Evolutionary conservation across 1,139 yeast species (phyloP), one percentile per base, ranked within the genome.

Genomic region (Yamadazyma spencermartinsiae): DNA sequence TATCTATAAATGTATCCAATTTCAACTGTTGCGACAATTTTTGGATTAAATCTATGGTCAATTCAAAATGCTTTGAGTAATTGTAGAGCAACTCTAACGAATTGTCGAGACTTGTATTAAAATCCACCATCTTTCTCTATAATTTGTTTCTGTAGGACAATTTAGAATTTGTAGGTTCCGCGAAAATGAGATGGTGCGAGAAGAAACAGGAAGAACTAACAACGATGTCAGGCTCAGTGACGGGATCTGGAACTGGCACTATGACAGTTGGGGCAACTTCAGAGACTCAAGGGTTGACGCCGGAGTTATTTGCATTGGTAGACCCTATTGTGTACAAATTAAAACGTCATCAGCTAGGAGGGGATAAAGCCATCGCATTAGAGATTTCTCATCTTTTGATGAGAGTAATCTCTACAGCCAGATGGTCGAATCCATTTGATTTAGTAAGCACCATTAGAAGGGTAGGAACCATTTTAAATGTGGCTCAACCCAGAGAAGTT

Each of bases 331-430:
- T 68, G 29, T 55, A 58, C 14, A 49, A 74, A 50, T 72, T 86
- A 49, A 85, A 85, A 58, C 79, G 95, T 43, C 80, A 88, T 40
- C 90, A 86, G 54, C 69, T 86, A 34, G 62, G 71, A 5, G 92
- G 88, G 1, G 86, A 95, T 23, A 81, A 82, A 52, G 74, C 72
- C 20, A 86, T 88, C 36, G 98, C 98, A 1, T 68, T 88, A 35
- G 92, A 86, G 42, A 86, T 96, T 6, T 83, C 96, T 13, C 95
- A 88, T 51, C 69, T 92, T 37, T 65, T 92, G 48, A 84, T 88
- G 80, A 77, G 96, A 58, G 94, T 88, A 35, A 83, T 90, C 15
- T 87, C 98, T 0, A 86, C 88, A 2, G 88, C 92, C 3, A 74
- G 96, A 56, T 92, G 98, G 97, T 69, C 79, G 31, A 79, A 81